A percentile compares a stretch with the other conserved stretches of the same genome.
These are phyloP conservation scores for Onygenales sp. DNA, from an alignment of 2,329 filamentous ascomycete species.

Conservation along the genomic window DNA sequence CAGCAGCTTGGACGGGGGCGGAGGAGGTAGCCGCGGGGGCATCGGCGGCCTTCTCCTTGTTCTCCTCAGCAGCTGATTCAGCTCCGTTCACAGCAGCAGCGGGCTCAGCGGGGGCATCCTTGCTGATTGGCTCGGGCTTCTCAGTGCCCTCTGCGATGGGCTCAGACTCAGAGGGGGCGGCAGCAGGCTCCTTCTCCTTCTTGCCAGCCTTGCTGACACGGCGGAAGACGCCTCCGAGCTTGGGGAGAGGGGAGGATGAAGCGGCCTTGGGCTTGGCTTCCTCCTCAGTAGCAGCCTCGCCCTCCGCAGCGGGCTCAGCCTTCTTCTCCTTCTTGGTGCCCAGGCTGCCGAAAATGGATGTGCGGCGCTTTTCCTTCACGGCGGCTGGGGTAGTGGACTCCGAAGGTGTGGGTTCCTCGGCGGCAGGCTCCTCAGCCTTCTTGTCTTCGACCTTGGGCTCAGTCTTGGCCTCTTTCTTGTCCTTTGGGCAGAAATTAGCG, in stretches of 20 bases:
- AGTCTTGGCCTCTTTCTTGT: conserved; percentile 14
- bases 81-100: conserved; percentile 16
- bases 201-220: conserved; percentile 40
- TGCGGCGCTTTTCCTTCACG: conserved; percentile 40
- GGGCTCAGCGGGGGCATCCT: conserved; percentile 19
- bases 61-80: conserved; percentile 14
- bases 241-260: conserved; percentile 17
- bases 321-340: conserved; percentile 44
- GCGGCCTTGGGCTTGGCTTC: conserved; percentile 35
- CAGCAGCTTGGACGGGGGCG: conserved; percentile 33
- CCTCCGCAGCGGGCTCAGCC: conserved; percentile 37
- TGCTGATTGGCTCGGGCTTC: conserved; percentile 17
- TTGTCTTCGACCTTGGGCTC: conserved; percentile 20
- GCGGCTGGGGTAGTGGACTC: conserved; percentile 33
- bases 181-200: conserved; percentile 26
- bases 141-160: conserved; percentile 18
- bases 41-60: conserved; percentile 17
- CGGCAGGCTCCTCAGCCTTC: conserved; percentile 15
- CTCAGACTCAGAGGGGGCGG: conserved; percentile 17
- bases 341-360: conserved; percentile 46
- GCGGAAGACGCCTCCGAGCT: conserved; percentile 40
- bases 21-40: conserved; percentile 22
- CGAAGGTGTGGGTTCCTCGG: conserved; percentile 15
- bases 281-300: conserved; percentile 34
- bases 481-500: conserved; percentile 10